Percentiles rank a stretch among this genome's conserved stretches.
Evolutionary conservation across 2,329 filamentous ascomycete species (phyloP).

Genomic region (Orbilia brochopaga): DNA sequence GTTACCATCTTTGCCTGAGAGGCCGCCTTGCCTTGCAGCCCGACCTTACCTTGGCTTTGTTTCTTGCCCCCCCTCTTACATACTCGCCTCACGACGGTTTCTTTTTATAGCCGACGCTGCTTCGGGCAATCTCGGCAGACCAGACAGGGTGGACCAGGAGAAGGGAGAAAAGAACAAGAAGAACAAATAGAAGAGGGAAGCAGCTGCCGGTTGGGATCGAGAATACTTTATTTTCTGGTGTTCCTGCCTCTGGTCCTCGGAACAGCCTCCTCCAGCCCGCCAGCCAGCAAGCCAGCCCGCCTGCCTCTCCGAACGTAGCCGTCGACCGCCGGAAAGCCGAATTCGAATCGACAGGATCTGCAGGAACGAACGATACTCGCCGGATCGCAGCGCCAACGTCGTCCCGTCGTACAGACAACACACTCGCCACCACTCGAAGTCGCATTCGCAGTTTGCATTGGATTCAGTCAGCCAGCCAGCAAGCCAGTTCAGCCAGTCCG

Average conservation of each 20-base stretch:
- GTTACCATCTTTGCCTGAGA: conserved; percentile 11
- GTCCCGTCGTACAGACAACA: conserved; percentile 36
- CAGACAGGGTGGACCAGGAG: conserved; percentile 15
- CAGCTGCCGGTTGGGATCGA: conserved; percentile 7
- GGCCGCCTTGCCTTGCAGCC: neutral
- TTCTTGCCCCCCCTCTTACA: conserved; percentile 27
- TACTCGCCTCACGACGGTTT: conserved; percentile 41
- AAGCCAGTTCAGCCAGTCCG: too few species aligned
- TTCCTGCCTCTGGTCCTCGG: conserved; percentile 4
- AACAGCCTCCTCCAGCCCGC: neutral
- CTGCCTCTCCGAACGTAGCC: neutral
- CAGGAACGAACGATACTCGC: conserved; percentile 25
- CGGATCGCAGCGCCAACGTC: conserved; percentile 29
- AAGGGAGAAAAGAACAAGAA: neutral
- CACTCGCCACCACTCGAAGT: too few species aligned
- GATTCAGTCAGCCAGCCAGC: too few species aligned
- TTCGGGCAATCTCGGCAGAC: conserved; percentile 48
- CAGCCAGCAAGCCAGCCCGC: neutral
- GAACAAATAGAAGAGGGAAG: too few species aligned
- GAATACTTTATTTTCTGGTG: conserved; percentile 8
- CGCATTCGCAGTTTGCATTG: too few species aligned
- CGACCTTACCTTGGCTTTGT: conserved; percentile 10
- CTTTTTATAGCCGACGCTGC: conserved; percentile 44
- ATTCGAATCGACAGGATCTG: conserved; percentile 18
- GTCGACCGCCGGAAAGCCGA: conserved; percentile 4